Base-by-base conservation (phyloP, 352 stramenopile species). In the Globisporangium recalcitrans region DNA sequence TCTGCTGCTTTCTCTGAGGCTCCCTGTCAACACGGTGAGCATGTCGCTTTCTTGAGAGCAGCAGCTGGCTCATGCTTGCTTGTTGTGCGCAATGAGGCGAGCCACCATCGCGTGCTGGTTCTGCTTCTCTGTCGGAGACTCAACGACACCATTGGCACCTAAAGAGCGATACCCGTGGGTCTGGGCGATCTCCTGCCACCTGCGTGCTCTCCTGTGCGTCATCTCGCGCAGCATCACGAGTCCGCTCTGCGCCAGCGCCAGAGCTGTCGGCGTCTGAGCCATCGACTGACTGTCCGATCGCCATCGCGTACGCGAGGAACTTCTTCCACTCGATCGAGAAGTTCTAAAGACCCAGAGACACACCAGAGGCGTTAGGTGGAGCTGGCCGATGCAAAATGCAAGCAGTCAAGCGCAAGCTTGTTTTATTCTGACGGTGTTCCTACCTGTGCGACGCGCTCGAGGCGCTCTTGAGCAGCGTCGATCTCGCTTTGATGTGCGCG, bases 271-370 rank as follows among this genome's bases (percentile, higher is more conserved):
- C 4, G 27, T 31, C 54, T 16, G 52, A 13, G 21, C 49, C 58
- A 7, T 53, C 53, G 52, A 61, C 14, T 29, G 53, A 32, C 46
- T 72, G 62, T 55, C 82, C 85, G 60, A 73, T 65, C 48, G 77
- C 64, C 72, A 86, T 80, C 10, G 74, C 76, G 56, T 77, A 82
- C 38, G 65, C 63, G 19, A 86, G 63, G 55, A 86, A 85, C 9
- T 75, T 62, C 47, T 83, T 84, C 78, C 78, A 88, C 61, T 88
- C 78, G 22, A 71, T 21, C 34, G 78, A 80, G 49, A 88, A 88
- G 66, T 83, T 75, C 71, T 85, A 66, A 26, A 1, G 44, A 42
- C n/a, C 34, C n/a, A n/a, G n/a, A n/a, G n/a, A n/a, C n/a, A n/a
- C n/a, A n/a, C n/a, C n/a, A n/a, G n/a, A n/a, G n/a, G n/a, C n/a